Percentiles rank a stretch among this genome's conserved stretches.
These are phyloP conservation scores for Russula emetica DNA, from an alignment of 768 basidiomycete genomes.

Conservation along the genomic window DNA sequence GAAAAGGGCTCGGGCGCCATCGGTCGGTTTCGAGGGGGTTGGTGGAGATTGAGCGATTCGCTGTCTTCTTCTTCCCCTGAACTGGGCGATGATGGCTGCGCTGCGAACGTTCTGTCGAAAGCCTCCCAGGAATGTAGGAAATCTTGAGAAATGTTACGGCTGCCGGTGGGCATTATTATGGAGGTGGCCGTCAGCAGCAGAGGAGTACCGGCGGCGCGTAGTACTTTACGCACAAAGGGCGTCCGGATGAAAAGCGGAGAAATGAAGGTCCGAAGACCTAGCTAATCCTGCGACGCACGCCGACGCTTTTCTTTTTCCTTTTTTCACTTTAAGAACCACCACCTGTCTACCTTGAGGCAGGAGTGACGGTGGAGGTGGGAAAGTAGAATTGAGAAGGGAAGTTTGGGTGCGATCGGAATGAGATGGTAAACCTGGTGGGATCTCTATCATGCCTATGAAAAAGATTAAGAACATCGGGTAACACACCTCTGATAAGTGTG, in stretches of 20 bases:
- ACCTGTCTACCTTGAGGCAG: constrained; percentile 27
- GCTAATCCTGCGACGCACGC: constrained; percentile 13
- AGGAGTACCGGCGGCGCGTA: constrained; percentile 20
- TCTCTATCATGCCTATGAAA: constrained; percentile 17
- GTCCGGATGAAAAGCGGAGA: constrained; percentile 27
- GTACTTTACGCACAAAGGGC: constrained; percentile 26
- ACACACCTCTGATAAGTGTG: constrained; percentile 24
- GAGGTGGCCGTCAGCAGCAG: constrained; percentile 26
- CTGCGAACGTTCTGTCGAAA: constrained; percentile 28
- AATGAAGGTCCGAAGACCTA: constrained; percentile 29
- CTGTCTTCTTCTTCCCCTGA: constrained; percentile 16
- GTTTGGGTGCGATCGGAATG: constrained; percentile 17
- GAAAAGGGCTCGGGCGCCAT: constrained; percentile 30
- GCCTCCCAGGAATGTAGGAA: constrained; percentile 29
- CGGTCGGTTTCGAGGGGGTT: constrained; percentile 21
- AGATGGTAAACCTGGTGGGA: constrained; percentile 10
- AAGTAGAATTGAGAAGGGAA: constrained; percentile 14
- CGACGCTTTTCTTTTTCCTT: constrained; percentile 5
- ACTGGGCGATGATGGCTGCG: constrained; percentile 24
- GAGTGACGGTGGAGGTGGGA: constrained; percentile 21
- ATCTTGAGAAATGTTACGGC: constrained; percentile 22
- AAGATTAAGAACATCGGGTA: constrained; percentile 7
- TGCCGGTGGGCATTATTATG: constrained; percentile 24
- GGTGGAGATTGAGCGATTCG: constrained; percentile 15
- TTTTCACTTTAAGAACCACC: constrained; percentile 18